Evolutionary conservation across 148 eudicot genomes (phyloP), one percentile per base, ranked within the genome.

Genomic region (Vaccinium macrocarpon): DNA sequence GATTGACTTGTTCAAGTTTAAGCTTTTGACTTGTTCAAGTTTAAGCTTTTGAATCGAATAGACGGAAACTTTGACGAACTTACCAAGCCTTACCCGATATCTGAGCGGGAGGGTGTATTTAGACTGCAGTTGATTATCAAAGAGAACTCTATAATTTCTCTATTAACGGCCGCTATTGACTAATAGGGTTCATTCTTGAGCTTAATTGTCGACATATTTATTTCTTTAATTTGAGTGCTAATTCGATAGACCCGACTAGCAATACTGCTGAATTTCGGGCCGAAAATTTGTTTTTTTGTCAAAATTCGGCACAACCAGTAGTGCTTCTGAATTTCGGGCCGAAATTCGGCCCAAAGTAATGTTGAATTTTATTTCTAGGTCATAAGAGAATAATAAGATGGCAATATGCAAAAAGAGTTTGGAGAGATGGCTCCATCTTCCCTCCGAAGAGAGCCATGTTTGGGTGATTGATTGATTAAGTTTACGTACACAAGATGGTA

Each of bases 401-500:
- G 15, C 27, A 35, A 51, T 59, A 49, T 0, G 4, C 76, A 78
- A 78, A 76, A 52, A 49, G 19, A 78, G 27, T 78, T 78, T 51
- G 82, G 53, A 50, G 71, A 21, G 29, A 66, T 9, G 52, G 27
- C 66, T 51, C 71, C 76, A 78, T 78, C 76, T 66, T 27, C 5
- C 18, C 72, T 27, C 13, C 25, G 2, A 27, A 12, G 73, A 68
- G 38, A 13, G 13, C 42, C 11, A 13, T 68, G 38, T 29, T 68
- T 68, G 1, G 5, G 73, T 68, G 73, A 68, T 29, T 13, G 73
- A 68, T 68, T 55, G 18, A 82, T 82, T 71, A 27, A 52, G 49
- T 68, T 82, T 71, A 29, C 32, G 77, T 68, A 52, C 66, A 42
- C n/a, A 38, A 12, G 56, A 83, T 75, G 68, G 80, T 80, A 32